Evolutionary conservation across 2,329 filamentous ascomycete species (phyloP).

Genomic region (Lachnellula occidentalis): DNA sequence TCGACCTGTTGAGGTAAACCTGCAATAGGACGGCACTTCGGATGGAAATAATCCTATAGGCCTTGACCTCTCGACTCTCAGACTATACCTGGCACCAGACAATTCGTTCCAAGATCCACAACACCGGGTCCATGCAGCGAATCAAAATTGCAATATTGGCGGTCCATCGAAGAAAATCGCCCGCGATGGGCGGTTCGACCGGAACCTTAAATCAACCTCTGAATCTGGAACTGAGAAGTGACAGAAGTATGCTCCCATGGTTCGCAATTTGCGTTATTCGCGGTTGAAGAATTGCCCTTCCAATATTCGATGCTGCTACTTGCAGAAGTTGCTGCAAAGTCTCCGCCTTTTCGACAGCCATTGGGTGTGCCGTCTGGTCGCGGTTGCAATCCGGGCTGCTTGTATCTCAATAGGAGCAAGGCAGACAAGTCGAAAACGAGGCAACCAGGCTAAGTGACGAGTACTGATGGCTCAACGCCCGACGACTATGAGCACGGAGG

Average conservation of each 20-base stretch:
- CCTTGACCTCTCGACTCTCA: background rate
- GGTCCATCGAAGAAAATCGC: background rate
- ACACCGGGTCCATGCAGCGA: constrained; percentile 1
- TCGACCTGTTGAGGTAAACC: background rate
- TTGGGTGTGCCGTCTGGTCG: constrained; percentile 4
- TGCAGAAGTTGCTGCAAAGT: constrained; percentile 15
- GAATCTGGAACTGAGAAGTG: constrained; percentile 5
- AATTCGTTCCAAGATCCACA: constrained; percentile 1
- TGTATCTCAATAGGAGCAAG: constrained; percentile 12
- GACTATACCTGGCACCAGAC: background rate
- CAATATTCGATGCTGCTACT: constrained; percentile 8
- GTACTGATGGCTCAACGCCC: constrained; percentile 8
- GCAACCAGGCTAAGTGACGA: constrained; percentile 19
- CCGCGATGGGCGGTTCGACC: background rate
- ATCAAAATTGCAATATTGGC: constrained; percentile 1
- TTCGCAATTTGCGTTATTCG: constrained; percentile 9
- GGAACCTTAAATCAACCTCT: constrained; percentile 17
- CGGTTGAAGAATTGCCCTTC: constrained; percentile 3
- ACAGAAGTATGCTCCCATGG: constrained; percentile 1
- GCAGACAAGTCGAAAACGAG: constrained; percentile 17
- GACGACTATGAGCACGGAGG: constrained; percentile 3
- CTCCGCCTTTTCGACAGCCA: constrained; percentile 2
- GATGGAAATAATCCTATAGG: background rate
- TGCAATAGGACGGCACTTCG: background rate
- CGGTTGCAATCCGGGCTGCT: constrained; percentile 6